Base-by-base conservation (phyloP, 2,329 filamentous ascomycete species). In the Parastagonospora avenae region DNA sequence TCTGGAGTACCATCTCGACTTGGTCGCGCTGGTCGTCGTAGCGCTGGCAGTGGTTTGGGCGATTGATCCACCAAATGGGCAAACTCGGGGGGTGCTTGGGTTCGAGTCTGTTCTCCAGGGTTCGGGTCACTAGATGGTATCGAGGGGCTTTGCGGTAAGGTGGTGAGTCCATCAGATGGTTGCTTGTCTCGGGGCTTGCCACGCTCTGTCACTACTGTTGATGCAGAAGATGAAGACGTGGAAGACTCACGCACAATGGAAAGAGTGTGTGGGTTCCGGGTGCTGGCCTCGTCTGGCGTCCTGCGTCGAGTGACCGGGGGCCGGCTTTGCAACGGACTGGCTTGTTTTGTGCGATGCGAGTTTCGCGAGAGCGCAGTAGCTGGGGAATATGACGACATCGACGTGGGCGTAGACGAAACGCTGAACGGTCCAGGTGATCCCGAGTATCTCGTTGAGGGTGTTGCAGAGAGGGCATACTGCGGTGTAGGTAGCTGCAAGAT, bases 321-420 rank as follows among this genome's bases (percentile, higher is more conserved):
- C 53, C 85, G 78, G 43, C 77, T 82, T 52, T 80, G 72, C 41
- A 79, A 76, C 40, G 81, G 84, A 63, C 83, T 87, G 47, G 74
- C 75, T 68, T 85, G 83, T 60, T 80, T 80, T 50, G 72, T 66
- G 60, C 80, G 80, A n/a, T 77, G 70, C 42, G 76, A 74, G 24
- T 49, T 54, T 49, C 68, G 73, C 71, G 79, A 59, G 67, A 78
- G 54, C 70, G 84, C 73, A 4, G 87, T 71, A 2, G 84, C 82
- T 3, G 89, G 87, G 12, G 88, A 92, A 62, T 88, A 87, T 1
- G 89, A 92, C 7, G 86, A 88, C 56, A 89, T 86, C 8, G 89
- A 92, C 4, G 88, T 91, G 6, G 89, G 89, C 2, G 89, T 92
- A 1, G 89, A 91, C 52, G 89, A 88, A 55, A 89, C 82, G 66